These are phyloP conservation scores for Gnomoniopsis sp. DNA, from an alignment of 2,329 filamentous ascomycete genomes.

Conservation along the genomic window DNA sequence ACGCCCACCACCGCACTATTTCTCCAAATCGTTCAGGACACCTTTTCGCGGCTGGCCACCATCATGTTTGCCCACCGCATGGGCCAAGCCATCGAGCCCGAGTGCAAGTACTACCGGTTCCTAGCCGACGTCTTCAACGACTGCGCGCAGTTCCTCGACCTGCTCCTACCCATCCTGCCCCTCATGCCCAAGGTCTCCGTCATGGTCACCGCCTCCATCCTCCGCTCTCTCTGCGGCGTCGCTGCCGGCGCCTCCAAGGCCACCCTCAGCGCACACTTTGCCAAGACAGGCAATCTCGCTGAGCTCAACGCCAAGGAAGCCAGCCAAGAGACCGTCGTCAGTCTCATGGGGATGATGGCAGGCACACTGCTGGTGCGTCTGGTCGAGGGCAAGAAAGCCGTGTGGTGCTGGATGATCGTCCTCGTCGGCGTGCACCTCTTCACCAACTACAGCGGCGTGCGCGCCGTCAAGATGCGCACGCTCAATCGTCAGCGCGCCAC, in stretches of 20 bases:
- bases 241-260: slow-evolving; percentile 89
- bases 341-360: slow-evolving; percentile 78
- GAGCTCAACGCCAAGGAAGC: slow-evolving; percentile 95
- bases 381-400: slow-evolving; percentile 67
- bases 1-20: slow-evolving; percentile 79
- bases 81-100: slow-evolving; percentile 79
- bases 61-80: slow-evolving; percentile 82
- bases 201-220: slow-evolving; percentile 47
- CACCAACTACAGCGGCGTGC: slow-evolving; percentile 84
- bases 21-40: slow-evolving; percentile 78
- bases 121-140: slow-evolving; percentile 89
- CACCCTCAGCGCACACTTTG: slow-evolving; percentile 88
- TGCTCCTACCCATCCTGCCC: slow-evolving; percentile 72
- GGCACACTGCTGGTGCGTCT: slow-evolving; percentile 78
- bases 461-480: slow-evolving; percentile 76
- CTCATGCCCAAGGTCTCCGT: slow-evolving; percentile 45
- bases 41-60: slow-evolving; percentile 75
- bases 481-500: slow-evolving; percentile 85
- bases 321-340: slow-evolving; percentile 92
- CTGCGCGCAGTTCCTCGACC: slow-evolving; percentile 78
- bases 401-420: slow-evolving; percentile 68
- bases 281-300: slow-evolving; percentile 78
- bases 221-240: slow-evolving; percentile 74
- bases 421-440: slow-evolving; percentile 74
- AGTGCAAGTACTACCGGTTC: slow-evolving; percentile 87